A percentile compares a stretch with the other conserved stretches of the same genome.
These are phyloP conservation scores for Rhodotorula sp. DNA, from an alignment of 1,284 basidiomycete species.

Conservation along the genomic window DNA sequence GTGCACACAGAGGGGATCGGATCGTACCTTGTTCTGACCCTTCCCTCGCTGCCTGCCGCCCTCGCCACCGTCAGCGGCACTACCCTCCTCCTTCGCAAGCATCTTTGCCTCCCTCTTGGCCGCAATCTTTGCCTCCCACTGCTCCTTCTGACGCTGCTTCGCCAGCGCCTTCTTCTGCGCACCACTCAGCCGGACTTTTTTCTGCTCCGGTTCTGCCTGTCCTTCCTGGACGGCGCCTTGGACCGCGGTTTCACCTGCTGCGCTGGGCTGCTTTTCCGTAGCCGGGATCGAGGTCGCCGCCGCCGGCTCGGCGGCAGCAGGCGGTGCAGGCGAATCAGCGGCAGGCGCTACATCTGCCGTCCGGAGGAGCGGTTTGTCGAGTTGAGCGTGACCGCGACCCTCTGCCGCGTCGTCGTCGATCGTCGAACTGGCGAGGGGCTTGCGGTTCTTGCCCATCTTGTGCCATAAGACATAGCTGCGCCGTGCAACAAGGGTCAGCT, in stretches of 20 bases:
- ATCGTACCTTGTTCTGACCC: conserved; percentile 70
- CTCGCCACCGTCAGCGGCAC: not conserved
- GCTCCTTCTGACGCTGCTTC: conserved; percentile 17
- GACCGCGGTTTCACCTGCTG: conserved; percentile 53
- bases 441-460: conserved; percentile 28
- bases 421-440: not conserved
- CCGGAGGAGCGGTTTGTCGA: conserved; percentile 5
- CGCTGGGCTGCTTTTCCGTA: conserved; percentile 43
- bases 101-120: conserved; percentile 23
- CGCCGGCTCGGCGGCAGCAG: conserved; percentile 11
- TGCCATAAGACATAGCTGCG: conserved; percentile 61
- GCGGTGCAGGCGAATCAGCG: not conserved
- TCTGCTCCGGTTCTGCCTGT: conserved; percentile 22
- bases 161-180: conserved; percentile 40
- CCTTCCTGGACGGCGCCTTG: not conserved
- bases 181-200: conserved; percentile 34
- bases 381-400: conserved; percentile 20
- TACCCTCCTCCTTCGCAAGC: conserved; percentile 11
- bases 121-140: conserved; percentile 37
- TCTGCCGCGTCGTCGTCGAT: conserved; percentile 44
- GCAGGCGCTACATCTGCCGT: conserved; percentile 6
- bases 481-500: not conserved
- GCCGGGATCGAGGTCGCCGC: conserved; percentile 34
- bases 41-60: conserved; percentile 11
- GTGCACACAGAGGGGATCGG: too few species aligned